phyloP scores from a whole-genome alignment of 2,329 filamentous ascomycete genomes.

The Diaporthe caulivora region DNA sequence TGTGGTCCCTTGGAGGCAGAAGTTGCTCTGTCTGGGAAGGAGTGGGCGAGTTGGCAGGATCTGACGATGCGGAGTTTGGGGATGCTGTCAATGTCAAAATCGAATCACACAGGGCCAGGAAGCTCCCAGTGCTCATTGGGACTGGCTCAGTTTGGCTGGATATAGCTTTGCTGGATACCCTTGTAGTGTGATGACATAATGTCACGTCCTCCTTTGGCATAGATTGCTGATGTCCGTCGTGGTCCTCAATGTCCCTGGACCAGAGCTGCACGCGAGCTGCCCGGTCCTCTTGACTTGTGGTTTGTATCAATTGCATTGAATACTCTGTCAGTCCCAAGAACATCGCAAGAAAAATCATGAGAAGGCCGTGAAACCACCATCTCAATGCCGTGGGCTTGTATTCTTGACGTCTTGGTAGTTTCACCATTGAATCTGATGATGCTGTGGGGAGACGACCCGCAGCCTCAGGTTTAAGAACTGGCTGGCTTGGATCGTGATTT shows the following conservation, averaged over 20 bases:
- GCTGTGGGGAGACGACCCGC: not conserved
- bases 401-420: not conserved
- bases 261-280: not conserved
- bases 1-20: too few relatives aligned
- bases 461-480: not conserved
- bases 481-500: not conserved
- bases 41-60: not conserved
- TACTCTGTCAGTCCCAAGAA: conserved; percentile 32
- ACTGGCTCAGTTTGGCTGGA: not conserved
- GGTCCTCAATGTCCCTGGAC: not conserved
- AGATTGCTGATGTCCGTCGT: not conserved
- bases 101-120: not conserved
- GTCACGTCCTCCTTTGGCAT: not conserved
- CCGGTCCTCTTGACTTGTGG: not conserved
- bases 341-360: conserved; percentile 22
- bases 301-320: conserved; percentile 9
- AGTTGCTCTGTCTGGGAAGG: too few relatives aligned
- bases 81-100: not conserved
- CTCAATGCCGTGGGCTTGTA: conserved; percentile 34
- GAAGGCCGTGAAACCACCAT: conserved; percentile 34
- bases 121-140: not conserved
- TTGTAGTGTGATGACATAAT: not conserved
- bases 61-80: not conserved
- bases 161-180: not conserved
- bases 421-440: not conserved